Base-by-base conservation (phyloP, 805 yeast species). In the Yarrowia divulgata region DNA sequence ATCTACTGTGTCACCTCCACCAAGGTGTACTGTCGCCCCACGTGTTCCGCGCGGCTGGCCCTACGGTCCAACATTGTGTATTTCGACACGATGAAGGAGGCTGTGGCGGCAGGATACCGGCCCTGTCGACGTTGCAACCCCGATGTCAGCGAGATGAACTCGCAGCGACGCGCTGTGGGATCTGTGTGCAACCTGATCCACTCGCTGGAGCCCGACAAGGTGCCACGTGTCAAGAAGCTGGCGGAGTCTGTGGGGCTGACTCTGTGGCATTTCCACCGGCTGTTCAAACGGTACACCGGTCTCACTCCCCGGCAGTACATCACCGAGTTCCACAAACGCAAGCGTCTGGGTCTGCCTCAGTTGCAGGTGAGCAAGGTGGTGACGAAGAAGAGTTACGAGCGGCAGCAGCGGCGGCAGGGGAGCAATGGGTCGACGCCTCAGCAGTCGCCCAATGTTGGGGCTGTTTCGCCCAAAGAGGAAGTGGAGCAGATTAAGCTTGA, bases 81-180 rank as follows among this genome's bases (percentile, higher is more conserved):
- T 73, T 80, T 83, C 18, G 80, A 78, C 62, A 72, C 77, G 10
- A 75, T 80, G 10, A 74, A 76, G 0, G 82, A 81, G 37, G 90
- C 90, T 0, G 37, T 81, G 0, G 71, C 71, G 0, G 71, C 77
- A 34, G 89, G 88, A 7, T 88, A 74, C 74, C 71, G 70, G 2
- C 83, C 88, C 9, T 89, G 93, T 75, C 77, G 78, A 32, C 76
- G 77, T 50, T 89, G 93, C 76, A 83, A 85, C 68, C 90, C 92
- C 42, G 77, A 74, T 12, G 69, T 52, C 8, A 52, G 52, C 23
- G 69, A 66, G n/a, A 52, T 50, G 69, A 66, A 50, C 50, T 42
- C 63, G 19, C 69, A 66, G 62, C 69, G 69, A 12, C 50, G 62
- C 1, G 69, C 69, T 6, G 69, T 66, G n/a, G 62, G 52, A 16